Conservation (phyloP, 257 asterid species). For the Rhazya stricta region DNA sequence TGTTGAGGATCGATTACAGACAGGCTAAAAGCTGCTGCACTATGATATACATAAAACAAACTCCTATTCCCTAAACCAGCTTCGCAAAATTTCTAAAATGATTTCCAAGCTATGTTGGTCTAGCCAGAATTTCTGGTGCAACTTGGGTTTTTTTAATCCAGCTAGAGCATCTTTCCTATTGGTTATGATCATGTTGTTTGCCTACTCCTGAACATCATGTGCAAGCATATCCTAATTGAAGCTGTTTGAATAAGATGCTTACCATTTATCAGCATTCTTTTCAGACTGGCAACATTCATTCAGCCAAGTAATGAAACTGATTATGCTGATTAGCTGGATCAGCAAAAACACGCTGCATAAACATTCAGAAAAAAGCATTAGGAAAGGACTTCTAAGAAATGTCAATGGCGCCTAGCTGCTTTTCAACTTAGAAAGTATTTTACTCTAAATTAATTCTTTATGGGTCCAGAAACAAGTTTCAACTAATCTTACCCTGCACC, state of each 20-base stretch:
- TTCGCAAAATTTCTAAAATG: neutral
- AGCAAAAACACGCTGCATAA: constrained; percentile 43
- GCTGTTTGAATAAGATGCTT: constrained; percentile 1
- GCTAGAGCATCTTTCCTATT: neutral
- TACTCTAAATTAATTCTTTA: neutral
- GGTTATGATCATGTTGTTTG: neutral
- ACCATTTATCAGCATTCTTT: constrained; percentile 43
- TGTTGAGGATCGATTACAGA: neutral
- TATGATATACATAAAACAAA: neutral
- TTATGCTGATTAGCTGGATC: constrained; percentile 45
- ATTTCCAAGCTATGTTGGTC: neutral
- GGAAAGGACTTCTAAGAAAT: neutral
- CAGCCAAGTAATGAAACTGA: constrained; percentile 53
- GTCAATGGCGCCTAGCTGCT: no score
- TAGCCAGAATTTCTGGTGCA: neutral
- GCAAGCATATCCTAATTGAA: neutral
- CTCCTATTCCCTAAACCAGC: no score
- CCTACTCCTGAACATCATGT: neutral
- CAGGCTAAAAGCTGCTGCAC: neutral
- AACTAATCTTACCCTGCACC: constrained; percentile 44
- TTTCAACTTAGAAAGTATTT: neutral
- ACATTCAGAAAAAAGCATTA: constrained; percentile 5
- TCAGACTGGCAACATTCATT: constrained; percentile 41
- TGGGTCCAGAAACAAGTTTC: neutral
- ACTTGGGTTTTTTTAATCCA: neutral